These are phyloP conservation scores for Chimonanthus salicifolius DNA, from an alignment of 164 flowering plant genomes.

Conservation along the genomic window DNA sequence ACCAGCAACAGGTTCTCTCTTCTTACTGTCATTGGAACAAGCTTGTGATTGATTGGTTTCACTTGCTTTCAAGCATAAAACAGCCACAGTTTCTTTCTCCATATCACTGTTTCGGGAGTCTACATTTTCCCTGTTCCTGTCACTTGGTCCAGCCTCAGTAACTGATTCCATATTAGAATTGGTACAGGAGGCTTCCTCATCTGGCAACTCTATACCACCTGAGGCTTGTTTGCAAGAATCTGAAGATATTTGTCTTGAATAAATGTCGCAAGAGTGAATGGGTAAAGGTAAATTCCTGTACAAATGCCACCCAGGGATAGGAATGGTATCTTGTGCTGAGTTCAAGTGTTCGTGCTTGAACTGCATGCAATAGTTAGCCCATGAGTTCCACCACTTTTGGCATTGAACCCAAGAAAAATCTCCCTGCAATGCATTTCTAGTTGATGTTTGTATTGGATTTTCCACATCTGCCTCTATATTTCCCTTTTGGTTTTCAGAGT, in stretches of 20 bases:
- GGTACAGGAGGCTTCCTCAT: constrained; percentile 35
- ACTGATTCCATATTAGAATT: constrained; percentile 31
- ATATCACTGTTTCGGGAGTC: constrained; percentile 15
- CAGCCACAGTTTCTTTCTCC: constrained; percentile 7
- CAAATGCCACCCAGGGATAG: constrained; percentile 34
- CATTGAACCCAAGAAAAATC: constrained; percentile 6
- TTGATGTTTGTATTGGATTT: constrained; percentile 9
- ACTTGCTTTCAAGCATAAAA: constrained; percentile 19
- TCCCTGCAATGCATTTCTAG: constrained; percentile 1
- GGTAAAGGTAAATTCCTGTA: constrained; percentile 23
- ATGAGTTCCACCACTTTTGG: constrained; percentile 13
- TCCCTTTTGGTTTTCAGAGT: constrained; percentile 9
- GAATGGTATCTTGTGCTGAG: constrained; percentile 10
- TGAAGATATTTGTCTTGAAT: constrained; percentile 4
- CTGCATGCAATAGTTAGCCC: constrained; percentile 24
- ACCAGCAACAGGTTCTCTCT: constrained; percentile 2
- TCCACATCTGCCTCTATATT: constrained; percentile 9
- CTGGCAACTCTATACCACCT: constrained; percentile 8
- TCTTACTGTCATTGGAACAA: constrained; percentile 10
- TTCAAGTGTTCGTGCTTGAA: constrained; percentile 11
- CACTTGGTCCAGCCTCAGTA: constrained; percentile 17
- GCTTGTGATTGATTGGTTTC: constrained; percentile 7
- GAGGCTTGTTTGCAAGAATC: constrained; percentile 9
- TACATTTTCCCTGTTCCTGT: constrained; percentile 23
- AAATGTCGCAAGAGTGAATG: constrained; percentile 13